A percentile compares a stretch with the other conserved stretches of the same genome.
phyloP scores from a whole-genome alignment of 2,329 filamentous ascomycete genomes.

The Pseudodiploospora longispora region DNA sequence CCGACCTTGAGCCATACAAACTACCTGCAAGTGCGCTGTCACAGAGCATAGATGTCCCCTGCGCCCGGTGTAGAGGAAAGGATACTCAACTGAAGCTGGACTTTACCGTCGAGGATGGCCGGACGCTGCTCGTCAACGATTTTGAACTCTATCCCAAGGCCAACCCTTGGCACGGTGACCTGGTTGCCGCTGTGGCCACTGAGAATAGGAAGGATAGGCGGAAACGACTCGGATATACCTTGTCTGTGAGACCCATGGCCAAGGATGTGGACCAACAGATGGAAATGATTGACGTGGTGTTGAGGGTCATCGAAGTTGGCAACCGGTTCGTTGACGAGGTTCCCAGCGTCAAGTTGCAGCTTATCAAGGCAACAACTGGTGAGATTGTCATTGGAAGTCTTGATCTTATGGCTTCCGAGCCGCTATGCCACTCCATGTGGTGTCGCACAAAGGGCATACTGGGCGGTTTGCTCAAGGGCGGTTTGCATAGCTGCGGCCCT shows the following conservation, averaged over 20 bases:
- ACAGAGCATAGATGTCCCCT: slow-evolving; percentile 41
- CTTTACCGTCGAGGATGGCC: slow-evolving; percentile 42
- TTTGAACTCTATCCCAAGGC: slow-evolving; percentile 51
- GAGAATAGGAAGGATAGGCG: slow-evolving; percentile 27
- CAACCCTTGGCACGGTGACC: slow-evolving; percentile 34
- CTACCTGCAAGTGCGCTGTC: slow-evolving; percentile 24
- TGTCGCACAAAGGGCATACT: slow-evolving; percentile 36
- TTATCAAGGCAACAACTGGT: slow-evolving; percentile 50
- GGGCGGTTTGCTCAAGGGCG: slow-evolving; percentile 18
- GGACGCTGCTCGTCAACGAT: slow-evolving; percentile 50
- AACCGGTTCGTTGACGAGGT: slow-evolving; percentile 45
- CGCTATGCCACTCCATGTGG: slow-evolving; percentile 40
- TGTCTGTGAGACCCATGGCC: slow-evolving; percentile 34
- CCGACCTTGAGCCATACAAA: slow-evolving; percentile 25
- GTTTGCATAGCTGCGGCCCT: slow-evolving; percentile 17
- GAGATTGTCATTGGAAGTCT: slow-evolving; percentile 48
- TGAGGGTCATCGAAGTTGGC: slow-evolving; percentile 54
- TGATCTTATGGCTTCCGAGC: slow-evolving; percentile 23
- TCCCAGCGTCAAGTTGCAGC: slow-evolving; percentile 48
- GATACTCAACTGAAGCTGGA: slow-evolving; percentile 42
- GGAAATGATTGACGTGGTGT: slow-evolving; percentile 43
- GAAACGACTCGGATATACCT: slow-evolving; percentile 41
- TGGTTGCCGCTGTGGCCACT: slow-evolving; percentile 39
- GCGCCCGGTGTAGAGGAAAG: slow-evolving; percentile 43
- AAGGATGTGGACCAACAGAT: slow-evolving; percentile 43